Conservation (phyloP, 2,329 filamentous ascomycete species). For the Fusarium humuli region DNA sequence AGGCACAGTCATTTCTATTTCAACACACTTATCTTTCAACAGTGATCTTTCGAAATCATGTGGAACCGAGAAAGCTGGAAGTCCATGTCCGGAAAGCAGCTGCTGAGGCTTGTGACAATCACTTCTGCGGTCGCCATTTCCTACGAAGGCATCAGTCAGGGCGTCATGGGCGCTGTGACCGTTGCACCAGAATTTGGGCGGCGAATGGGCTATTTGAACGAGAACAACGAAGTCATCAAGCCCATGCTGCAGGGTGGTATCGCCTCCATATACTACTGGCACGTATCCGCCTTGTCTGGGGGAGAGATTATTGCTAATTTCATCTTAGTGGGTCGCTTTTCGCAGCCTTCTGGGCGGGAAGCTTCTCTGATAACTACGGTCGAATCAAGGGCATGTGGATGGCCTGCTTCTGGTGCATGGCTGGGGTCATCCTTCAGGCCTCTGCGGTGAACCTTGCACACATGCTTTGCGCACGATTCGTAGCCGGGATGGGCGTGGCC, state of each 20-base stretch:
- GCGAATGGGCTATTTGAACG: conserved; percentile 15
- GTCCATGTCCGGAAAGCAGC: conserved; percentile 13
- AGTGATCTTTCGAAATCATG: neutral
- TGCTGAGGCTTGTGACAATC: conserved; percentile 26
- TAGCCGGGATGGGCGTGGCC: conserved; percentile 65
- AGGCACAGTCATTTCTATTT: neutral
- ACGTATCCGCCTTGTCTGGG: neutral
- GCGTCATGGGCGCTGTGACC: conserved; percentile 64
- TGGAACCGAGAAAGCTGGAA: conserved; percentile 20
- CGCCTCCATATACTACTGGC: conserved; percentile 8
- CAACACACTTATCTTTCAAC: neutral
- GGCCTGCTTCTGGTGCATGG: conserved; percentile 55
- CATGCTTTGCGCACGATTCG: conserved; percentile 60
- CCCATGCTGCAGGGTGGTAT: conserved; percentile 13
- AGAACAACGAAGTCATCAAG: neutral
- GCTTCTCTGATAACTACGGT: conserved; percentile 53
- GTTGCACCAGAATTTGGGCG: conserved; percentile 50
- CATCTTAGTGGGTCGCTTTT: conserved; percentile 47
- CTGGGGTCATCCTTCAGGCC: conserved; percentile 61
- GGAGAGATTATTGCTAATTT: too few species aligned
- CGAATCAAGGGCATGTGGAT: conserved; percentile 57
- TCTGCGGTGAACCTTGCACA: conserved; percentile 58
- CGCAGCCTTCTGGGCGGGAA: conserved; percentile 33
- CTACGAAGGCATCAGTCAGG: conserved; percentile 56
- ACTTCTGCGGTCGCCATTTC: conserved; percentile 31